A percentile compares a stretch with the other conserved stretches of the same genome.
Evolutionary conservation across 306 rosid genomes (phyloP).

Genomic region (Myrica gale): DNA sequence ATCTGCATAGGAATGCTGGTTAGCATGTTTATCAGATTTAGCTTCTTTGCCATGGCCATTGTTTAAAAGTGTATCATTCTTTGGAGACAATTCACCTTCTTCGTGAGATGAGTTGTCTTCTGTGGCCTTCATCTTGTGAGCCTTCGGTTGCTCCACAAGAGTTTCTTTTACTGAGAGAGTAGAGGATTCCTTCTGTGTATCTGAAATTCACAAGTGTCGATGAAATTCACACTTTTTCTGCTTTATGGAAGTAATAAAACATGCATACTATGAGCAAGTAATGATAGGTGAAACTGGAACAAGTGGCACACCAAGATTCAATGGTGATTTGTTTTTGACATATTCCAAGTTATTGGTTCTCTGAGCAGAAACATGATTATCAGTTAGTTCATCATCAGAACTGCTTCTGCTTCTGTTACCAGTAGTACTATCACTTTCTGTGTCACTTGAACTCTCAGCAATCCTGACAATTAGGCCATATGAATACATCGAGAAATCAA

Average conservation of each 20-base stretch:
- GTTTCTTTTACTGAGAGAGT: slow-evolving; percentile 29
- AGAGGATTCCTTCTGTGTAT: slow-evolving; percentile 40
- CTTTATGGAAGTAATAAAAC: background rate
- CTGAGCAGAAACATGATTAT: slow-evolving; percentile 34
- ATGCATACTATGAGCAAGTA: background rate
- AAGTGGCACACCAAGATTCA: slow-evolving; percentile 40
- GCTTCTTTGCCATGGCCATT: slow-evolving; percentile 55
- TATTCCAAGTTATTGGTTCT: slow-evolving; percentile 33
- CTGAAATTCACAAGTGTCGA: slow-evolving; percentile 44
- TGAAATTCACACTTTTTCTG: slow-evolving; percentile 5
- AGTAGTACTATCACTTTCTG: slow-evolving; percentile 56
- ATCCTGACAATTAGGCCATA: slow-evolving; percentile 47
- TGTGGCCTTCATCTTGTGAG: slow-evolving; percentile 34
- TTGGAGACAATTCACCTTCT: slow-evolving; percentile 83
- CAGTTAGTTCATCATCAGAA: slow-evolving; percentile 54
- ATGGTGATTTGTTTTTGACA: slow-evolving; percentile 43
- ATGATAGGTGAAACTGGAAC: slow-evolving; percentile 2
- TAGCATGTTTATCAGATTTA: slow-evolving; percentile 40
- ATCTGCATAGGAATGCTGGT: slow-evolving; percentile 50
- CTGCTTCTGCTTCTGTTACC: slow-evolving; percentile 51
- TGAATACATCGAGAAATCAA: slow-evolving; percentile 30
- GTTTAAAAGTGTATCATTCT: slow-evolving; percentile 46
- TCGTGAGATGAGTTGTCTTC: slow-evolving; percentile 58
- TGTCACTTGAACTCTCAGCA: slow-evolving; percentile 60
- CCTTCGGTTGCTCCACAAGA: slow-evolving; percentile 35